phyloP scores from a whole-genome alignment of 352 stramenopile species.

The Thalassiosira mediterranea region DNA sequence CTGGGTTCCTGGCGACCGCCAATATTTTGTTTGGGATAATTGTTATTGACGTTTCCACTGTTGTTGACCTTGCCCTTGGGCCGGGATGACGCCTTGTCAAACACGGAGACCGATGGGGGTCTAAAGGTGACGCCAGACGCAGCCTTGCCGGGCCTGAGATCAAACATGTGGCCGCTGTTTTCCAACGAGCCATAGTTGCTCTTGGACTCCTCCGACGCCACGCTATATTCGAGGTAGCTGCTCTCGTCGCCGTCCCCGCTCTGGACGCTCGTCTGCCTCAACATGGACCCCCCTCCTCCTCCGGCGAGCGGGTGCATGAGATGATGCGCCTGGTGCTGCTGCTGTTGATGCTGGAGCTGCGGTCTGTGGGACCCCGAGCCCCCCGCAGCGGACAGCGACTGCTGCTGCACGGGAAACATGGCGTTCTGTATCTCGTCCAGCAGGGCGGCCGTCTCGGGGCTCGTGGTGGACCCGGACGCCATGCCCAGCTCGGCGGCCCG shows the following conservation, averaged over 20 bases:
- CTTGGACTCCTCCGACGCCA: constrained; percentile 37
- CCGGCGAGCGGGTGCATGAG: constrained; percentile 42
- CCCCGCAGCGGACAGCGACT: no score
- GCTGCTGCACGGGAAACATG: constrained; percentile 18
- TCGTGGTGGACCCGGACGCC: constrained; percentile 1
- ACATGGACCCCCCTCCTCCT: neutral
- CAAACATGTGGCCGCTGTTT: no score
- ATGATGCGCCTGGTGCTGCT: constrained; percentile 14
- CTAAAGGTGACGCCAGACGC: neutral
- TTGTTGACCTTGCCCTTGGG: neutral
- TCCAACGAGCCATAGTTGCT: constrained; percentile 28
- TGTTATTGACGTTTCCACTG: no score
- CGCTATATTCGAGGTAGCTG: constrained; percentile 41
- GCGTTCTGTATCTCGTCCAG: constrained; percentile 33
- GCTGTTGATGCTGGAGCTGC: neutral
- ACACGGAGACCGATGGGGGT: neutral
- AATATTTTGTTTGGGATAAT: no score
- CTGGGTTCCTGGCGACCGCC: neutral
- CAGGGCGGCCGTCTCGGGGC: constrained; percentile 20
- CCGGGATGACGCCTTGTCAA: constrained; percentile 6
- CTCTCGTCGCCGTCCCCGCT: constrained; percentile 33
- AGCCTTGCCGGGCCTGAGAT: no score
- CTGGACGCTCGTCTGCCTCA: neutral
- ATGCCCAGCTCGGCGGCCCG: neutral
- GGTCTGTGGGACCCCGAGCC: no score